Percentiles rank a stretch among this genome's conserved stretches.
Evolutionary conservation across 73 alveolate genomes (phyloP).

Genomic region (Tetrahymena malaccensis): DNA sequence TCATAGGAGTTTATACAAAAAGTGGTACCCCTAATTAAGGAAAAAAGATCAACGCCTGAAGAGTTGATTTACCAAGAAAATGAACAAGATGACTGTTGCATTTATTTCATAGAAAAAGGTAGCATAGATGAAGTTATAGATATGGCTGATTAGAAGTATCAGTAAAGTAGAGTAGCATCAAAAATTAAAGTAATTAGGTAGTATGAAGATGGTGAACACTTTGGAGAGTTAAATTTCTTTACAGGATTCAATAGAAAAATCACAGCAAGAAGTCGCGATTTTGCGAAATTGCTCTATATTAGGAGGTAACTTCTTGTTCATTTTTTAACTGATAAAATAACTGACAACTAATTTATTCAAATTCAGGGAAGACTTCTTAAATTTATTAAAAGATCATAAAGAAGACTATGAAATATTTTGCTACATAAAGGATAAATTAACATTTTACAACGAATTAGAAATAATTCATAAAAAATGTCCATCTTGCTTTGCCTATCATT

Average conservation of each 20-base stretch:
- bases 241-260: background rate
- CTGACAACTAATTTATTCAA: background rate
- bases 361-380: background rate
- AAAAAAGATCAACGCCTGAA: background rate
- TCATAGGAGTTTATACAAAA: background rate
- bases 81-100: background rate
- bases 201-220: background rate
- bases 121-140: background rate
- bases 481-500: background rate
- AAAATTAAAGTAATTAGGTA: background rate
- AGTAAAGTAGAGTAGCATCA: background rate
- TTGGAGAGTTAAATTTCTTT: background rate
- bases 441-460: background rate
- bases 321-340: background rate
- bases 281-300: background rate
- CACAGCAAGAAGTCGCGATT: background rate
- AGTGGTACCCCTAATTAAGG: background rate
- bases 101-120: background rate
- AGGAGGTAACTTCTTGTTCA: background rate
- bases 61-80: background rate
- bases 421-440: background rate
- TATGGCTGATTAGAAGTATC: background rate
- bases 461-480: background rate
- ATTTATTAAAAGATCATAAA: background rate
- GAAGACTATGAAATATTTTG: background rate